These are phyloP conservation scores for Monascus purpureus DNA, from an alignment of 495 filamentous ascomycete species.

Conservation along the genomic window DNA sequence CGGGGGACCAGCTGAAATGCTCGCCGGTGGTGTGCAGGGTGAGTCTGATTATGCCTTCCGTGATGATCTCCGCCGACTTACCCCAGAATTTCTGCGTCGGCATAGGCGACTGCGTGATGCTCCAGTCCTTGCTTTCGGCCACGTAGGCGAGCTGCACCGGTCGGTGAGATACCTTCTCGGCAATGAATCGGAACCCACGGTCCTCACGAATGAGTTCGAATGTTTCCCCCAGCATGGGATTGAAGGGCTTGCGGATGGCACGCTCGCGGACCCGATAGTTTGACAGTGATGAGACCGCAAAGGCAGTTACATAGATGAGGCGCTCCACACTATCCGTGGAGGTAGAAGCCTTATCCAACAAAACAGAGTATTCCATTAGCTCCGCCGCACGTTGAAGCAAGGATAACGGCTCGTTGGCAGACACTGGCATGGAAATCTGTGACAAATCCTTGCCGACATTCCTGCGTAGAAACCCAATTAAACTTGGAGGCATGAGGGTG, in stretches of 20 bases:
- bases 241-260: slow-evolving; percentile 93
- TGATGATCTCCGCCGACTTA: slow-evolving; percentile 84
- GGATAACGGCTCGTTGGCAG: slow-evolving; percentile 86
- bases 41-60: slow-evolving; percentile 72
- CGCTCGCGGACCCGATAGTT: slow-evolving; percentile 71
- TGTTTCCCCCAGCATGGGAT: slow-evolving; percentile 93
- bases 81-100: slow-evolving; percentile 98
- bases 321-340: slow-evolving; percentile 47
- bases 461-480: slow-evolving; percentile 89
- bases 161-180: slow-evolving; percentile 86
- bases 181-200: slow-evolving; percentile 73
- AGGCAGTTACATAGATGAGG: slow-evolving; percentile 73
- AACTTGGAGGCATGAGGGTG: slow-evolving; percentile 66
- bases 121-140: slow-evolving; percentile 74
- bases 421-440: slow-evolving; percentile 93
- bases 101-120: slow-evolving; percentile 68
- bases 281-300: slow-evolving; percentile 74
- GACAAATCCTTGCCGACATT: slow-evolving; percentile 97
- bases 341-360: slow-evolving; percentile 64
- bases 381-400: slow-evolving; percentile 78
- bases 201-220: slow-evolving; percentile 87
- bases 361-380: slow-evolving; percentile 72
- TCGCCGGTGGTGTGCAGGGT: slow-evolving; percentile 58
- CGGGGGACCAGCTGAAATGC: slow-evolving; percentile 67
- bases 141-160: slow-evolving; percentile 89